Evolutionary conservation across 768 basidiomycete species (phyloP).

Genomic region (Suillus occidentalis): DNA sequence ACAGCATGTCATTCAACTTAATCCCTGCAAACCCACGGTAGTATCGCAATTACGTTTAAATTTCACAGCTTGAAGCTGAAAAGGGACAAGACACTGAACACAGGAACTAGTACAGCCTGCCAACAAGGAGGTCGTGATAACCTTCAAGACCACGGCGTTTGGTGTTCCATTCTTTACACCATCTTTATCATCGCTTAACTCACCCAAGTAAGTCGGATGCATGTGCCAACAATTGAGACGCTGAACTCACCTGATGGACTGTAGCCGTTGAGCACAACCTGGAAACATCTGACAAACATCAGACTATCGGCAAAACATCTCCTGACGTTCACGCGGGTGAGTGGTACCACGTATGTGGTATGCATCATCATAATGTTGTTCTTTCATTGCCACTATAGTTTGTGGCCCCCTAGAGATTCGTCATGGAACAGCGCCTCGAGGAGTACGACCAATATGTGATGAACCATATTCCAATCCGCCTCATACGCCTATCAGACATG

Average conservation of each 20-base stretch:
- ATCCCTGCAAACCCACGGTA: background rate
- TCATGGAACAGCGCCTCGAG: background rate
- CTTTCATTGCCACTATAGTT: background rate
- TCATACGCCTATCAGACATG: background rate
- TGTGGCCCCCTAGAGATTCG: background rate
- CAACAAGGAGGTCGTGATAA: background rate
- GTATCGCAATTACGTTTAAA: background rate
- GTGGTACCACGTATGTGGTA: background rate
- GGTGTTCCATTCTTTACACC: background rate
- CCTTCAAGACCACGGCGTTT: background rate
- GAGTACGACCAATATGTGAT: conserved; percentile 3
- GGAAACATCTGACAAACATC: background rate
- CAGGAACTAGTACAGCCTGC: background rate
- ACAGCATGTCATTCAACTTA: background rate
- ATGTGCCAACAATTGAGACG: background rate
- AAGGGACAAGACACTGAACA: background rate
- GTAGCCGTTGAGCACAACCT: background rate
- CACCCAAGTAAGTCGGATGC: background rate
- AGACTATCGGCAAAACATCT: background rate
- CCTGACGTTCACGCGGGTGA: background rate
- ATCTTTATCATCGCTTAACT: background rate
- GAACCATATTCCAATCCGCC: background rate
- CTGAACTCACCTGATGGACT: background rate
- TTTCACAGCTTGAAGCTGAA: background rate
- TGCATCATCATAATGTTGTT: background rate